These are phyloP conservation scores for Alternaria metachromatica DNA, from an alignment of 2,329 filamentous ascomycete species.

Conservation along the genomic window DNA sequence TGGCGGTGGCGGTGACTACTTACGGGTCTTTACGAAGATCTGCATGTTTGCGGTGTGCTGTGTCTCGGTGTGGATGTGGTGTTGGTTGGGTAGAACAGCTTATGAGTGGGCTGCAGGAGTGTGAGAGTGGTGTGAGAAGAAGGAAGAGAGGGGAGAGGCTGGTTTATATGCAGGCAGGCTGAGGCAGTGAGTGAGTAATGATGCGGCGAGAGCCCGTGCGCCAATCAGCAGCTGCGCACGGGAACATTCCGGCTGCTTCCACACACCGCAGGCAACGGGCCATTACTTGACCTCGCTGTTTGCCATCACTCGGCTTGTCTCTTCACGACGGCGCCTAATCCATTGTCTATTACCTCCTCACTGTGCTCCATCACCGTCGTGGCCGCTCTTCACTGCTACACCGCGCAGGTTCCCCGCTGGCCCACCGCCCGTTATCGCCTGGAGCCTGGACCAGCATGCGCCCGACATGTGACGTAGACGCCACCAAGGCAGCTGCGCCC, in stretches of 20 bases:
- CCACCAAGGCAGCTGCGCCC: conserved; percentile 10
- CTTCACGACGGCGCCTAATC: not conserved
- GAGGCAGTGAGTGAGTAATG: conserved; percentile 47
- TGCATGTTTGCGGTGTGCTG: conserved; percentile 74
- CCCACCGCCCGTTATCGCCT: conserved; percentile 33
- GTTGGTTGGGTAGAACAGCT: conserved; percentile 15
- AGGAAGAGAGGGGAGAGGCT: conserved; percentile 22
- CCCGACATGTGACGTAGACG: conserved; percentile 13
- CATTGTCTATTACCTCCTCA: not conserved
- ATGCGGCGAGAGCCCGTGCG: conserved; percentile 41
- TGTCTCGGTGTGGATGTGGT: conserved; percentile 60
- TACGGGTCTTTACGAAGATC: conserved; percentile 97
- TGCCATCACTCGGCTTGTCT: conserved; percentile 21
- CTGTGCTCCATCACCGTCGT: conserved; percentile 1
- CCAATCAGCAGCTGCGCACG: conserved; percentile 34
- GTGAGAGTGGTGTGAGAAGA: conserved; percentile 25
- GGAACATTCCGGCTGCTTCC: conserved; percentile 43
- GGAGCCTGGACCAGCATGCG: conserved; percentile 10
- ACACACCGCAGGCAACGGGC: conserved; percentile 12
- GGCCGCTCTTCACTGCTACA: not conserved
- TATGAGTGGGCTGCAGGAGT: conserved; percentile 5
- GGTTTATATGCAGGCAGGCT: conserved; percentile 42
- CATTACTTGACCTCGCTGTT: conserved; percentile 10
- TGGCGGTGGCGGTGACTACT: conserved; percentile 54
- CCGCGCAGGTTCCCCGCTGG: conserved; percentile 24